Conservation (phyloP, 805 yeast genomes). For the Yarrowia osloensis region DNA sequence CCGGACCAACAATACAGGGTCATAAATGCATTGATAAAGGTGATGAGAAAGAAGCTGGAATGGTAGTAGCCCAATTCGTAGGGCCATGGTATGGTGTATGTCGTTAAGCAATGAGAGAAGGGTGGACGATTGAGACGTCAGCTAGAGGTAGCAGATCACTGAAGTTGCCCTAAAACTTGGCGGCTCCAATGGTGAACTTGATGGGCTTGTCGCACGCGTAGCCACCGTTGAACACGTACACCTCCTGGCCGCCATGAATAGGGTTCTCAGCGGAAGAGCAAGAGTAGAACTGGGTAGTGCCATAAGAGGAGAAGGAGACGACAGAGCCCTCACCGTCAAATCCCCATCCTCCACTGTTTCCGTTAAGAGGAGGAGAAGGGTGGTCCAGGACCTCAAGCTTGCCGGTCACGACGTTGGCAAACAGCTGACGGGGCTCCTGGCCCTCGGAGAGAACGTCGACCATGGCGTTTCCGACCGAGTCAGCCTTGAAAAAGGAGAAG, state of each 20-base stretch:
- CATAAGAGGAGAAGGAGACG: not conserved
- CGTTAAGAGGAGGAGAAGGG: not conserved
- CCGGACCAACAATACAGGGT: too few relatives aligned
- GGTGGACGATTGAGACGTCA: too few relatives aligned
- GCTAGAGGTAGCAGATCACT: too few relatives aligned
- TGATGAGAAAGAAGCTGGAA: not conserved
- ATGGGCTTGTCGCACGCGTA: slow-evolving; percentile 4
- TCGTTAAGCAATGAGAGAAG: not conserved
- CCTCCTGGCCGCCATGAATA: not conserved
- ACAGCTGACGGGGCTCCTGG: not conserved
- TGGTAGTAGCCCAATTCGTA: too few relatives aligned
- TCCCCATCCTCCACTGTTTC: not conserved
- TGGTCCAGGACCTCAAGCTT: not conserved
- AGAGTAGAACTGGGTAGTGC: not conserved
- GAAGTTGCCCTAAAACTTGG: not conserved
- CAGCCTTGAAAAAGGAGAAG: not conserved
- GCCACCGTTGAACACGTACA: not conserved
- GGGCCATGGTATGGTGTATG: too few relatives aligned
- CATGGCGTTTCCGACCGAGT: slow-evolving; percentile 1
- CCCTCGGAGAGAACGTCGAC: not conserved
- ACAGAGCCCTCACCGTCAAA: not conserved
- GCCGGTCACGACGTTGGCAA: not conserved
- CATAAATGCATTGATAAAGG: not conserved
- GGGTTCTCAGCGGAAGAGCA: not conserved
- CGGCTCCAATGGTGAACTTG: slow-evolving; percentile 1